Evolutionary conservation across 2,329 filamentous ascomycete genomes (phyloP).

Genomic region (Phoma herbarum): DNA sequence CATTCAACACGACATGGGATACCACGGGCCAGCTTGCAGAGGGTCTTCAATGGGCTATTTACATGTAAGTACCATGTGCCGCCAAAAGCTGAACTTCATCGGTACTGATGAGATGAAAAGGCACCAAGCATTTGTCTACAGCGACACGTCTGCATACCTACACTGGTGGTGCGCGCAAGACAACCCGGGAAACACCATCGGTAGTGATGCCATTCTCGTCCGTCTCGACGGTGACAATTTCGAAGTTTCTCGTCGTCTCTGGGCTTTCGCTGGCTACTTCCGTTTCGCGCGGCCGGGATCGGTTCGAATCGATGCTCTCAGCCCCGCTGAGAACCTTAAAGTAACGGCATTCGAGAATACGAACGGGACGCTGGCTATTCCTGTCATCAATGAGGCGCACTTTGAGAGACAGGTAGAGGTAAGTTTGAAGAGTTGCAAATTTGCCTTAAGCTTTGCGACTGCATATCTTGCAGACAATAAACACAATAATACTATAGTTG

Average conservation of each 20-base stretch:
- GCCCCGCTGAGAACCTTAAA: background rate
- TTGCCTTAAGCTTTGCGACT: background rate
- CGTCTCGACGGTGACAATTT: background rate
- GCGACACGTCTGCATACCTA: background rate
- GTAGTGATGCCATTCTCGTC: background rate
- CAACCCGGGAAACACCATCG: background rate
- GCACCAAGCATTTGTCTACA: slow-evolving; percentile 1
- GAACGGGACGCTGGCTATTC: background rate
- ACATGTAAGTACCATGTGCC: background rate
- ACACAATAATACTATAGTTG: background rate
- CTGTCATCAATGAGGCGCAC: slow-evolving; percentile 1
- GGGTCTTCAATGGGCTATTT: background rate
- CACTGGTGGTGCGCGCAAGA: slow-evolving; percentile 1
- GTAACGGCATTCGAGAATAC: background rate
- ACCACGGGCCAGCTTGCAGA: slow-evolving; percentile 2
- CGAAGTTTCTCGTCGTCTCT: background rate
- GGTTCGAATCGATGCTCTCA: background rate
- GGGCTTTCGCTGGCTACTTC: slow-evolving; percentile 1
- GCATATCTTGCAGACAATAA: slow-evolving; percentile 1
- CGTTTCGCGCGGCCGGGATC: background rate
- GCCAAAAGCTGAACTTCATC: background rate
- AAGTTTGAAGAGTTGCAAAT: background rate
- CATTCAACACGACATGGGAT: background rate
- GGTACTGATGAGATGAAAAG: background rate
- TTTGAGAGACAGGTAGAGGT: background rate